Conservation (phyloP, 202 grass and related monocot genomes). For the Panicum virgatum region DNA sequence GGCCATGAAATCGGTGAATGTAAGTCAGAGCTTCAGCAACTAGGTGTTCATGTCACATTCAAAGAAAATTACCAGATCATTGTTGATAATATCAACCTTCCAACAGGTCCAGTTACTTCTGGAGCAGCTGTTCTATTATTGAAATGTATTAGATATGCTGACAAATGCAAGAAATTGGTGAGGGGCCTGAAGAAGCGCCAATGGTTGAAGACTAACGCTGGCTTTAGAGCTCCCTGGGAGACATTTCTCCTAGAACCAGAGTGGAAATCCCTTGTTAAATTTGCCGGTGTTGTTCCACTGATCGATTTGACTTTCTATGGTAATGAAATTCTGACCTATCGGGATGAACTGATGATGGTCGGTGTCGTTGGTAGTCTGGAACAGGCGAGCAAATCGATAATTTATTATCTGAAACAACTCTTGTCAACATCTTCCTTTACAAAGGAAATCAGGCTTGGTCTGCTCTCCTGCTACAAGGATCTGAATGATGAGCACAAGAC, state of each 20-base stretch:
- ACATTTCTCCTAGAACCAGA: constrained; percentile 40
- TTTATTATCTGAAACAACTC: constrained; percentile 28
- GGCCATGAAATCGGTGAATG: constrained; percentile 38
- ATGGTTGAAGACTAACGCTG: constrained; percentile 61
- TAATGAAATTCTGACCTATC: constrained; percentile 38
- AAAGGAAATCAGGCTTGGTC: constrained; percentile 28
- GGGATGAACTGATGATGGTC: constrained; percentile 40
- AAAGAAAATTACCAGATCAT: constrained; percentile 48
- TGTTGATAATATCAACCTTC: constrained; percentile 41
- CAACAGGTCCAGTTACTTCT: constrained; percentile 38
- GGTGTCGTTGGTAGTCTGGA: constrained; percentile 35
- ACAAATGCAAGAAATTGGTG: neutral
- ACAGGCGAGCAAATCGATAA: constrained; percentile 39
- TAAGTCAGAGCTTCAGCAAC: constrained; percentile 45
- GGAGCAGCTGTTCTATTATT: constrained; percentile 46
- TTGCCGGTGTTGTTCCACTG: constrained; percentile 38
- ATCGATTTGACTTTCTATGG: constrained; percentile 50
- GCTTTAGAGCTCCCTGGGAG: constrained; percentile 47
- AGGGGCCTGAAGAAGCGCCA: constrained; percentile 23
- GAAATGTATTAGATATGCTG: constrained; percentile 22
- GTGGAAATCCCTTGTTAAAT: constrained; percentile 47
- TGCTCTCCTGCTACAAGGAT: constrained; percentile 33
- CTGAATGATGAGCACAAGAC: neutral
- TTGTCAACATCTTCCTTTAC: constrained; percentile 26
- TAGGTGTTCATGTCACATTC: constrained; percentile 47